Evolutionary conservation across 495 filamentous ascomycete species (phyloP).

Genomic region (Lichenothelia convexa): DNA sequence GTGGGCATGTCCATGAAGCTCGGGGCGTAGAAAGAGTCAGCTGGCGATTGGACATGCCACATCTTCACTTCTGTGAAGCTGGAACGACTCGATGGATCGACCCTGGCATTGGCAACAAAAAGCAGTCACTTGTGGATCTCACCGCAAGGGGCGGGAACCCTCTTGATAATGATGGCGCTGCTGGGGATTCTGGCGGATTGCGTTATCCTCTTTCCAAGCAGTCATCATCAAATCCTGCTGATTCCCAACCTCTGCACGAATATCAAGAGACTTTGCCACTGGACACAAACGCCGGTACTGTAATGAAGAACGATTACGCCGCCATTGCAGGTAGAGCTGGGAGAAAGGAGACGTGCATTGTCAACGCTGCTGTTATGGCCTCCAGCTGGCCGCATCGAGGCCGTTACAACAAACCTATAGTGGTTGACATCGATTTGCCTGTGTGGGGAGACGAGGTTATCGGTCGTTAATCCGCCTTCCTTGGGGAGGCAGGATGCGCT

Average conservation of each 20-base stretch:
- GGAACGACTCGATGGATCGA: conserved; percentile 25
- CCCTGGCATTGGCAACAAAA: conserved; percentile 31
- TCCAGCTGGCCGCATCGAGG: conserved; percentile 39
- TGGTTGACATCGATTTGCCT: conserved; percentile 59
- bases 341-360: conserved; percentile 48
- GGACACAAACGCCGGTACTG: no score
- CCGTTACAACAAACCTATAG: conserved; percentile 50
- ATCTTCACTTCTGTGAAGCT: conserved; percentile 17
- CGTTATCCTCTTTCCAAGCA: not conserved
- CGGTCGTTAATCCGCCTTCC: no score
- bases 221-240: not conserved
- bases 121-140: conserved; percentile 39
- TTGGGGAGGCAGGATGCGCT: no score
- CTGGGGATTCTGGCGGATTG: no score
- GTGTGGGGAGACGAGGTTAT: conserved; percentile 22
- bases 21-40: conserved; percentile 32
- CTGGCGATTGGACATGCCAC: conserved; percentile 27
- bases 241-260: no score
- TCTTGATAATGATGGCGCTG: conserved; percentile 25
- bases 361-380: conserved; percentile 59
- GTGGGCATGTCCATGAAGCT: conserved; percentile 21
- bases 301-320: conserved; percentile 20
- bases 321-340: conserved; percentile 26
- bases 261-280: no score
- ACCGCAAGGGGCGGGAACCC: conserved; percentile 27